phyloP scores from a whole-genome alignment of 2,329 filamentous ascomycete species.

The Exophiala lecanii-corni region DNA sequence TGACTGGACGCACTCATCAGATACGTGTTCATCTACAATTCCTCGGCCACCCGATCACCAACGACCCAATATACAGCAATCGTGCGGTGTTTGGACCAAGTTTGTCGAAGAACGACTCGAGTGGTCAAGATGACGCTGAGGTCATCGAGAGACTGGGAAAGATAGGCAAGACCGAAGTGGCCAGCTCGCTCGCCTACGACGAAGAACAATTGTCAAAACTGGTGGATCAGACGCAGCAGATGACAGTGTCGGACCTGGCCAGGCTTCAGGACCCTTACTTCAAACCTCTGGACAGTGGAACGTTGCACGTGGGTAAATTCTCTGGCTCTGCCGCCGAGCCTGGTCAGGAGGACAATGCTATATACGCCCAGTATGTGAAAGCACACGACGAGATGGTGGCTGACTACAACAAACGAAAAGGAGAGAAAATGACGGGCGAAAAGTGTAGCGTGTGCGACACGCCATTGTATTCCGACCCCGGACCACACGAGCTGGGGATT shows the following conservation, averaged over 20 bases:
- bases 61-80: conserved; percentile 97
- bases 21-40: conserved; percentile 92
- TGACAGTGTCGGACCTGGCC: conserved; percentile 23
- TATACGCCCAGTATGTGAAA: conserved; percentile 21
- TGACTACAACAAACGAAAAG: conserved; percentile 81
- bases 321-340: conserved; percentile 9
- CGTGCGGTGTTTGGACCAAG: conserved; percentile 81
- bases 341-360: conserved; percentile 17
- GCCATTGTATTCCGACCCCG: conserved; percentile 88
- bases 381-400: conserved; percentile 77
- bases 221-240: conserved; percentile 26
- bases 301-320: conserved; percentile 31
- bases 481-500: conserved; percentile 80
- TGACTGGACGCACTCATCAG: conserved; percentile 93
- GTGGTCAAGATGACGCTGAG: conserved; percentile 74
- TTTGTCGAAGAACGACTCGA: conserved; percentile 65
- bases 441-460: conserved; percentile 78
- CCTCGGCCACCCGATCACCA: conserved; percentile 89
- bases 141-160: conserved; percentile 77
- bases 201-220: conserved; percentile 17
- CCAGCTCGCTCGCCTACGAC: conserved; percentile 86
- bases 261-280: conserved; percentile 12
- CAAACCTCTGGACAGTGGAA: conserved; percentile 22
- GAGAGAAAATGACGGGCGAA: conserved; percentile 87
- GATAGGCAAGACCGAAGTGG: conserved; percentile 93